phyloP scores from a whole-genome alignment of 2,329 filamentous ascomycete genomes.

The Trichoderma harzianum region DNA sequence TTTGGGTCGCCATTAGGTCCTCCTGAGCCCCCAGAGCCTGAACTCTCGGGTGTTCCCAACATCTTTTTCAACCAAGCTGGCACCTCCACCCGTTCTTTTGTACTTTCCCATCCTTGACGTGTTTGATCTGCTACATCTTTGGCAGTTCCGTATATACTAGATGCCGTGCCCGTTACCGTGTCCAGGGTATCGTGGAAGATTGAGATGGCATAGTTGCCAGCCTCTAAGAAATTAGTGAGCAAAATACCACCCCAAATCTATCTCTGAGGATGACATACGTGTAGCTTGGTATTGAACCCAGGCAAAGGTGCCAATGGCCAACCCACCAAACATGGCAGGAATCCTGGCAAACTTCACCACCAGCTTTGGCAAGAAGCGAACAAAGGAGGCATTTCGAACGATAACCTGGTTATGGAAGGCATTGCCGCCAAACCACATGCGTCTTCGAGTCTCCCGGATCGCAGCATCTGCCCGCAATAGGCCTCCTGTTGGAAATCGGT shows the following conservation, averaged over 20 bases:
- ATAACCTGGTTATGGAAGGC: slow-evolving; percentile 76
- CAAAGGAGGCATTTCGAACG: slow-evolving; percentile 62
- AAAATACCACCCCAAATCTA: neutral
- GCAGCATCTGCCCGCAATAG: slow-evolving; percentile 64
- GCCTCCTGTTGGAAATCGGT: slow-evolving; percentile 65
- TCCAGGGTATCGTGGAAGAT: slow-evolving; percentile 72
- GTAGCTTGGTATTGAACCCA: slow-evolving; percentile 96
- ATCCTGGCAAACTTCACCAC: slow-evolving; percentile 85
- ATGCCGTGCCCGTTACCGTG: slow-evolving; percentile 65
- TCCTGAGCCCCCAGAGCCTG: slow-evolving; percentile 49
- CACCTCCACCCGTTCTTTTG: slow-evolving; percentile 69
- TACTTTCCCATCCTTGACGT: slow-evolving; percentile 75
- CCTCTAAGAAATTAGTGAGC: slow-evolving; percentile 39
- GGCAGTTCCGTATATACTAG: slow-evolving; percentile 66
- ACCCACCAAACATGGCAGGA: slow-evolving; percentile 86
- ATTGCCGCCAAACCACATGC: slow-evolving; percentile 76
- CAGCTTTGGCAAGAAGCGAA: slow-evolving; percentile 72
- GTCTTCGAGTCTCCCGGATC: slow-evolving; percentile 57
- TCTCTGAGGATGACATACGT: slow-evolving; percentile 52
- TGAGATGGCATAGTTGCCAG: slow-evolving; percentile 53
- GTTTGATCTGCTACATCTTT: slow-evolving; percentile 77
- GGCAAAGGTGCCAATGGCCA: slow-evolving; percentile 79
- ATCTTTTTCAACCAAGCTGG: slow-evolving; percentile 78
- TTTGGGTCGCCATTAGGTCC: slow-evolving; percentile 54
- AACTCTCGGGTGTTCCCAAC: slow-evolving; percentile 58